These are phyloP conservation scores for Coniferiporia sulphurascens DNA, from an alignment of 1,284 basidiomycete genomes.

Conservation along the genomic window DNA sequence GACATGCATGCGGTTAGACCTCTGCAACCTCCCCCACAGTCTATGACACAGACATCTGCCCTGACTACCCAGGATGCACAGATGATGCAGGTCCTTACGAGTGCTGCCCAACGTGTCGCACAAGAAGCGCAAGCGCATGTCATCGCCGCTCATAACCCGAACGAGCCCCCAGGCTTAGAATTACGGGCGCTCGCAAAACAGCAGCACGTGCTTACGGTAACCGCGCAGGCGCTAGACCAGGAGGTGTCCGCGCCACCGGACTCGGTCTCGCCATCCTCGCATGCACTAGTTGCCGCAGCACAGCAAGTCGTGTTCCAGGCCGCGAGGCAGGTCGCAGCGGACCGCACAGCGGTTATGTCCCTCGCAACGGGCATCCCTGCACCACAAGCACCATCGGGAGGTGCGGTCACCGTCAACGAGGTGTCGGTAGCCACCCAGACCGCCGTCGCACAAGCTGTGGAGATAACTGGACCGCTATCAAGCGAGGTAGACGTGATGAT, in stretches of 20 bases:
- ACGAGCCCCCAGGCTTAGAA: constrained; percentile 40
- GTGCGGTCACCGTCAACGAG: constrained; percentile 69
- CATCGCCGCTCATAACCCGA: constrained; percentile 42
- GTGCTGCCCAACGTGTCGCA: constrained; percentile 68
- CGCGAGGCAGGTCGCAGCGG: constrained; percentile 60
- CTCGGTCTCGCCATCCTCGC: constrained; percentile 38
- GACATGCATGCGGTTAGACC: constrained; percentile 4
- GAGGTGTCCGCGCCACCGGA: constrained; percentile 50
- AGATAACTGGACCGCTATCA: constrained; percentile 53
- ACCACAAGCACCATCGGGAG: constrained; percentile 34
- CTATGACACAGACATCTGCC: constrained; percentile 23
- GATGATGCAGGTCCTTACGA: constrained; percentile 70
- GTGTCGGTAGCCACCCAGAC: constrained; percentile 72
- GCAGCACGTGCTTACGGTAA: constrained; percentile 72
- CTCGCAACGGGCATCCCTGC: constrained; percentile 31
- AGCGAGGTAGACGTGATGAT: constrained; percentile 66
- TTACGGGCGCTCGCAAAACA: constrained; percentile 70
- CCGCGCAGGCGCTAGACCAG: constrained; percentile 69
- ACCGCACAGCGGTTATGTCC: constrained; percentile 42
- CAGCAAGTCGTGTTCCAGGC: constrained; percentile 76
- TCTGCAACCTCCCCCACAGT: constrained; percentile 17
- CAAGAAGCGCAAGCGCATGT: constrained; percentile 67
- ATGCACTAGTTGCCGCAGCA: constrained; percentile 60
- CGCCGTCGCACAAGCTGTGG: constrained; percentile 65
- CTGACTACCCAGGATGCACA: constrained; percentile 46